Conservation (phyloP, 1,284 basidiomycete genomes). For the Ganoderma leucocontextum region DNA sequence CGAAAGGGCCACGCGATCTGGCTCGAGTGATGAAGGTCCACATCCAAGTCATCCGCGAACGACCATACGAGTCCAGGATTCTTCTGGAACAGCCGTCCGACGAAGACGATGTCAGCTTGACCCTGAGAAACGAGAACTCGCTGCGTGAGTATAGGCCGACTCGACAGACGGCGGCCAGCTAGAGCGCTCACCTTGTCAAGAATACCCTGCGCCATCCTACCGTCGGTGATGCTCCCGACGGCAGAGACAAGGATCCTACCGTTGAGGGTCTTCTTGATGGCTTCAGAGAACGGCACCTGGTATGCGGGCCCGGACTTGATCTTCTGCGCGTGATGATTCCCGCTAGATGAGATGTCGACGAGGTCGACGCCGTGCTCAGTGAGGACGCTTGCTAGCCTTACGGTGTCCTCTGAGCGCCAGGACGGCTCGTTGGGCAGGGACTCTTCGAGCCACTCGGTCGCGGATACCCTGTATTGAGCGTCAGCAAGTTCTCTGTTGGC, state of each 20-base stretch:
- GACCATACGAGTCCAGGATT: conserved; percentile 58
- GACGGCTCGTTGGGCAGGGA: conserved; percentile 49
- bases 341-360: conserved; percentile 61
- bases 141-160: background rate
- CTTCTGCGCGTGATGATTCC: conserved; percentile 47
- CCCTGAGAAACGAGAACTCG: conserved; percentile 19
- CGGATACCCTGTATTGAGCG: conserved; percentile 51
- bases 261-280: conserved; percentile 52
- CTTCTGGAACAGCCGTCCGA: conserved; percentile 64
- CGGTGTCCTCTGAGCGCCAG: conserved; percentile 65
- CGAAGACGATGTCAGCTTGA: conserved; percentile 50
- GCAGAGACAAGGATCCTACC: conserved; percentile 54
- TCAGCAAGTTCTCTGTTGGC: conserved; percentile 32
- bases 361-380: conserved; percentile 56
- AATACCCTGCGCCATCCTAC: conserved; percentile 63
- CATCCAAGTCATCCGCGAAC: conserved; percentile 60
- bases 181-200: conserved; percentile 48
- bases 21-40: conserved; percentile 51
- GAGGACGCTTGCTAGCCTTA: conserved; percentile 53
- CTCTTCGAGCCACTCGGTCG: conserved; percentile 64
- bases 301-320: conserved; percentile 44
- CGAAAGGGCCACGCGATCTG: conserved; percentile 60
- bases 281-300: conserved; percentile 56
- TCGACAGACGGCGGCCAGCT: background rate
- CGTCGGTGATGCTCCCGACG: conserved; percentile 67